Percentiles rank a stretch among this genome's conserved stretches.
Evolutionary conservation across 1,139 yeast species (phyloP).

Genomic region (Geotrichum reessii): DNA sequence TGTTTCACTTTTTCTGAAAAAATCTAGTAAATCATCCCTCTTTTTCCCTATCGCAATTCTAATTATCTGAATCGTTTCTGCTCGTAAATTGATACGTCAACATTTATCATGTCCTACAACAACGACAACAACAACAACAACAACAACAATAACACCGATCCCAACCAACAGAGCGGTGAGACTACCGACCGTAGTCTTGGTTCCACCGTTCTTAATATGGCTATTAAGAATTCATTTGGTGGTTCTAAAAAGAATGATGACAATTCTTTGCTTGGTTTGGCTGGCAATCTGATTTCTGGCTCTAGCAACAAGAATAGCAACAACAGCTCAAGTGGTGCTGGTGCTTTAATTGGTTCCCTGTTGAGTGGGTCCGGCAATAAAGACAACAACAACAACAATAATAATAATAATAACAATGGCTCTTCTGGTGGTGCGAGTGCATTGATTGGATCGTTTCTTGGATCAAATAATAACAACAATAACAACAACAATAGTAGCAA

Average conservation of each 20-base stretch:
- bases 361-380: conserved; percentile 3
- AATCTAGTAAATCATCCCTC: neutral
- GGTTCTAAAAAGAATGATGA: conserved; percentile 5
- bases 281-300: neutral
- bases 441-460: conserved; percentile 12
- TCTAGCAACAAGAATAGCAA: neutral
- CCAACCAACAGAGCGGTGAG: neutral
- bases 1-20: neutral
- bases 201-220: conserved; percentile 12
- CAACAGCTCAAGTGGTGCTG: neutral
- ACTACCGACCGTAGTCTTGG: conserved; percentile 12
- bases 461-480: neutral
- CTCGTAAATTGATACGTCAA: neutral
- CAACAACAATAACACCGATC: neutral
- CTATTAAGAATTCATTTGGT: conserved; percentile 8
- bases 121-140: neutral
- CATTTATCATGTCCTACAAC: neutral
- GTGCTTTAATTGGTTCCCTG: conserved; percentile 8
- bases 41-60: neutral
- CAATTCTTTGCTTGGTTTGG: neutral
- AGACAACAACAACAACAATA: neutral
- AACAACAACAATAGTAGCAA: neutral
- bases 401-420: neutral
- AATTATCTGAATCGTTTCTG: neutral
- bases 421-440: conserved; percentile 12